These are phyloP conservation scores for Arabidopsis arenosa DNA, from an alignment of 345 rosid species.

Conservation along the genomic window DNA sequence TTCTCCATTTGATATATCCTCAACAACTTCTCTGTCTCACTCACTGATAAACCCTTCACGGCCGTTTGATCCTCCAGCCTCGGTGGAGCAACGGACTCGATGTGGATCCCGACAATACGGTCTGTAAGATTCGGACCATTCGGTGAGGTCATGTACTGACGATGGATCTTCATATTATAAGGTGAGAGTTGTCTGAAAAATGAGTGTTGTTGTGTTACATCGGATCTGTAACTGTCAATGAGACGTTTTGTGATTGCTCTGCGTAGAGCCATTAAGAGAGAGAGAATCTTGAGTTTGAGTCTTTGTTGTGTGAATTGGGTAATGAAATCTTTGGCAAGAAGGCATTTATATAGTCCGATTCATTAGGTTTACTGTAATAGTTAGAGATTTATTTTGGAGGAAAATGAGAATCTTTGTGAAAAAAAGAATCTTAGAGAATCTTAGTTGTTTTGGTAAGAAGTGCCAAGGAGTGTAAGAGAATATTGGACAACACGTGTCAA, in stretches of 20 bases:
- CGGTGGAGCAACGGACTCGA: slow-evolving; percentile 34
- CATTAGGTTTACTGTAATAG: slow-evolving; percentile 20
- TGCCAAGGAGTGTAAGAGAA: background rate
- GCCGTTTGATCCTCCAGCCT: slow-evolving; percentile 13
- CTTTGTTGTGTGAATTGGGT: background rate
- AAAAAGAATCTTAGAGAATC: background rate
- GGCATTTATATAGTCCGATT: slow-evolving; percentile 21
- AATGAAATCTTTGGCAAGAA: slow-evolving; percentile 4
- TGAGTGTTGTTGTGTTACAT: slow-evolving; percentile 34
- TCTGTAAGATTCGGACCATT: slow-evolving; percentile 37
- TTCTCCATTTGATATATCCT: slow-evolving; percentile 62
- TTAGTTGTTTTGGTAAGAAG: background rate
- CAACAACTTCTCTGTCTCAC: slow-evolving; percentile 67
- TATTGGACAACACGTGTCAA: slow-evolving; percentile 9
- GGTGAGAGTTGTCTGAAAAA: slow-evolving; percentile 37
- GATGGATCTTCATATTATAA: slow-evolving; percentile 9
- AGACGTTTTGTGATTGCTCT: slow-evolving; percentile 51
- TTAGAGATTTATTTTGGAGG: background rate
- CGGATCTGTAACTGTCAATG: slow-evolving; percentile 33
- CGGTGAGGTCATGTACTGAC: slow-evolving; percentile 53
- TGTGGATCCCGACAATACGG: slow-evolving; percentile 28
- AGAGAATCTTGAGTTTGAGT: slow-evolving; percentile 22
- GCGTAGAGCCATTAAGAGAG: slow-evolving; percentile 60
- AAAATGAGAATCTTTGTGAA: slow-evolving; percentile 10
- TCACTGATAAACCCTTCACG: slow-evolving; percentile 50